Evolutionary conservation across 257 asterid species (phyloP).

Genomic region (Solanum raphanifolium): DNA sequence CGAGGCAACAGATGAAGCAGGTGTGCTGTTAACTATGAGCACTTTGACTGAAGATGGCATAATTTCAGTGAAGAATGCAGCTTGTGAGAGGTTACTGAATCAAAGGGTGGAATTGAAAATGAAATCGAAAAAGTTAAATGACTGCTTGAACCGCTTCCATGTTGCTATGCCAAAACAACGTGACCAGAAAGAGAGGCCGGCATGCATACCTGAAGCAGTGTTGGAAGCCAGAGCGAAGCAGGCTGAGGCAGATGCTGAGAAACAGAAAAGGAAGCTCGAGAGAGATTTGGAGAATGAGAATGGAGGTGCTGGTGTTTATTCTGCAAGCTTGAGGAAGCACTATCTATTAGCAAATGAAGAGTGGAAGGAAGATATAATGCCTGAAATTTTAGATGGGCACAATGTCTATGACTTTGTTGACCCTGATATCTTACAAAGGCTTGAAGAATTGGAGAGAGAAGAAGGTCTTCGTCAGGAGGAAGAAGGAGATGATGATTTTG

Average conservation of each 20-base stretch:
- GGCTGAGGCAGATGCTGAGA: constrained; percentile 48
- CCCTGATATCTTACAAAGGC: constrained; percentile 80
- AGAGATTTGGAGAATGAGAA: constrained; percentile 86
- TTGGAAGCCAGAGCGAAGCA: constrained; percentile 64
- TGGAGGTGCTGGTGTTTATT: constrained; percentile 99
- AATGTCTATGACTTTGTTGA: constrained; percentile 84
- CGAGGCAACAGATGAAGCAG: constrained; percentile 47
- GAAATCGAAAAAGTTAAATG: constrained; percentile 82
- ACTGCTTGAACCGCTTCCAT: constrained; percentile 83
- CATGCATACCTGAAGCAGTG: constrained; percentile 78
- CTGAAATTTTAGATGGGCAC: constrained; percentile 91
- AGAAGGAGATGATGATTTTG: constrained; percentile 58
- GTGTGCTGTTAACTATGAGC: constrained; percentile 89
- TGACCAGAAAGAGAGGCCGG: constrained; percentile 77
- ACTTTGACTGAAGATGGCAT: constrained; percentile 84
- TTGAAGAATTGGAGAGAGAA: constrained; percentile 85
- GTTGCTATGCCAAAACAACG: constrained; percentile 91
- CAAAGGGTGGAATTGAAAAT: constrained; percentile 89
- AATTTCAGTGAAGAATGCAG: constrained; percentile 78
- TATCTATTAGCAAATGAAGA: constrained; percentile 73
- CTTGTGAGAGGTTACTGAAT: constrained; percentile 82
- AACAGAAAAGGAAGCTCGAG: constrained; percentile 70
- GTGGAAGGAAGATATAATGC: constrained; percentile 85
- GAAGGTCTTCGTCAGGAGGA: constrained; percentile 70
- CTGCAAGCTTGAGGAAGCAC: constrained; percentile 85